phyloP scores from a whole-genome alignment of 257 asterid genomes.

The Ajuga chamaepitys region DNA sequence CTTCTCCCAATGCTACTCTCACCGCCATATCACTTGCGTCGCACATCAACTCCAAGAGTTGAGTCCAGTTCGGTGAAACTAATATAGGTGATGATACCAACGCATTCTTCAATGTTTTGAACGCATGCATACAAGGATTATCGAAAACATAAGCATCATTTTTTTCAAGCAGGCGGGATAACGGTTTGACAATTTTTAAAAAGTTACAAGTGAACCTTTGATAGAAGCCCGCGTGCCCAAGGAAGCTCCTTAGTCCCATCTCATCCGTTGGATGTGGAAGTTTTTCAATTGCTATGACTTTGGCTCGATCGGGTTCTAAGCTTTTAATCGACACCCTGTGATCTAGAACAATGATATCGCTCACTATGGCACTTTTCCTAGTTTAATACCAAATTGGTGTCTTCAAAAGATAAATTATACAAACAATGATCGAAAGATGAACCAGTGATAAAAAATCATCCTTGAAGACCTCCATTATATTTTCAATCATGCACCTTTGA shows the following conservation, averaged over 20 bases:
- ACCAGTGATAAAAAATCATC: no score
- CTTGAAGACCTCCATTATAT: no score
- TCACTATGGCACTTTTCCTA: background rate
- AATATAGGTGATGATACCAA: no score
- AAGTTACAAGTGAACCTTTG: no score
- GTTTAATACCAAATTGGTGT: background rate
- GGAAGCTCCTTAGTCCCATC: background rate
- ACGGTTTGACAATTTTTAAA: no score
- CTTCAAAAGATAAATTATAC: no score
- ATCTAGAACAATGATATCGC: background rate
- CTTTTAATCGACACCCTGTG: background rate
- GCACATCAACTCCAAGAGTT: background rate
- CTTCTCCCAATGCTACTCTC: background rate
- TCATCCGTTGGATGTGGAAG: background rate
- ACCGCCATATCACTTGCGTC: background rate
- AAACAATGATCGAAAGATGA: no score
- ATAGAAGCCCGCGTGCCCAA: background rate
- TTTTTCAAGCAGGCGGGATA: no score
- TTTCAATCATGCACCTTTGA: no score
- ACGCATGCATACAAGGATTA: no score
- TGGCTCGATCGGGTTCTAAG: background rate
- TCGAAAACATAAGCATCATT: no score
- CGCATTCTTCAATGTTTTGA: background rate
- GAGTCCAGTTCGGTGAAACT: no score
- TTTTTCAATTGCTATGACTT: background rate